phyloP scores from a whole-genome alignment of 768 basidiomycete genomes.

The Leccinum rimulosum region DNA sequence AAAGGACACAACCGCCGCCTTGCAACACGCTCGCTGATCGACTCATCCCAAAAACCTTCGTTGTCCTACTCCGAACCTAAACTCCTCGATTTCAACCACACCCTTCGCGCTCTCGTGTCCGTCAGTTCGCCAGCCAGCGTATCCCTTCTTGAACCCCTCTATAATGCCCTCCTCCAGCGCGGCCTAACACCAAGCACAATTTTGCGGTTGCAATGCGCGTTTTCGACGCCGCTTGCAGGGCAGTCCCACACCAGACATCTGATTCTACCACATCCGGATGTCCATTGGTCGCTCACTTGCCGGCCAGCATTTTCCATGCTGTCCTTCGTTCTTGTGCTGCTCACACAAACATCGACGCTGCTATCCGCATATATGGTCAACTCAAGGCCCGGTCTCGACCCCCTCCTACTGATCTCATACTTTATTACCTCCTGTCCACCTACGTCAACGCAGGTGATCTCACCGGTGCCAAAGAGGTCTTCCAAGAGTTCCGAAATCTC shows the following conservation, averaged over 20 bases:
- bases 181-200: slow-evolving; percentile 70
- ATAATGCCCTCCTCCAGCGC: slow-evolving; percentile 65
- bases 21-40: slow-evolving; percentile 27
- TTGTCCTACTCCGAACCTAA: slow-evolving; percentile 32
- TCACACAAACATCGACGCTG: slow-evolving; percentile 55
- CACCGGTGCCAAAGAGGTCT: slow-evolving; percentile 54
- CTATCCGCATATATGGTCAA: slow-evolving; percentile 63
- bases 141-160: slow-evolving; percentile 57
- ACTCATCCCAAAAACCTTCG: slow-evolving; percentile 32
- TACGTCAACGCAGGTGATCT: slow-evolving; percentile 55
- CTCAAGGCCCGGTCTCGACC: slow-evolving; percentile 42
- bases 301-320: slow-evolving; percentile 41
- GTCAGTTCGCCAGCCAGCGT: slow-evolving; percentile 48
- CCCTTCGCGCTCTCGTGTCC: slow-evolving; percentile 45
- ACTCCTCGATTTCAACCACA: slow-evolving; percentile 59
- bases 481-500: slow-evolving; percentile 53
- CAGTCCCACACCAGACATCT: slow-evolving; percentile 17
- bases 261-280: slow-evolving; percentile 9
- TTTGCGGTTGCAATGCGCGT: slow-evolving; percentile 68
- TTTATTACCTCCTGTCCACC: slow-evolving; percentile 54
- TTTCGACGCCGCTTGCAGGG: slow-evolving; percentile 57
- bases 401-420: slow-evolving; percentile 38
- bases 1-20: slow-evolving; percentile 6
- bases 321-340: slow-evolving; percentile 63
- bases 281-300: slow-evolving; percentile 26